A percentile compares a stretch with the other conserved stretches of the same genome.
Conservation (phyloP, 2,329 filamentous ascomycete genomes). For the Epichloe elymi region DNA sequence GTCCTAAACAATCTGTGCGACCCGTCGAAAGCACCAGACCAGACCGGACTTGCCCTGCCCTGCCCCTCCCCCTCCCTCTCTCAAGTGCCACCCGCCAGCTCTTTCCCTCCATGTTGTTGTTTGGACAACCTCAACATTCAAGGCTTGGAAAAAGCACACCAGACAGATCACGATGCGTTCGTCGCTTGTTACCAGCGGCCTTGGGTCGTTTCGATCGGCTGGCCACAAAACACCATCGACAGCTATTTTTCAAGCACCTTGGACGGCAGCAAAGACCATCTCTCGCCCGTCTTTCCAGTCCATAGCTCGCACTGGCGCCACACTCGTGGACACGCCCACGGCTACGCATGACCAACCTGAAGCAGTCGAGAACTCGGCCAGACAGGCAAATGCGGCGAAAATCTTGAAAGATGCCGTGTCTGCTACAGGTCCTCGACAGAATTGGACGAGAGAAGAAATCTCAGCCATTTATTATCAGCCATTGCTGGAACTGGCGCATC, state of each 20-base stretch:
- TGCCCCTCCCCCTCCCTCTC: background rate
- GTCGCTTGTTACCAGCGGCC: constrained; percentile 2
- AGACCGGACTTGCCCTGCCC: background rate
- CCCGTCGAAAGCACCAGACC: background rate
- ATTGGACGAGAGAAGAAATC: constrained; percentile 76
- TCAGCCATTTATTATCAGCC: constrained; percentile 70
- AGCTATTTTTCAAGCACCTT: constrained; percentile 2
- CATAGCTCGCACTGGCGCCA: constrained; percentile 6
- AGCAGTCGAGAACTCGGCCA: constrained; percentile 1
- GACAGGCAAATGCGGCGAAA: constrained; percentile 12
- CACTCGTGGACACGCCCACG: constrained; percentile 8
- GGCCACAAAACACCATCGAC: background rate
- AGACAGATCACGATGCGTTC: constrained; percentile 4
- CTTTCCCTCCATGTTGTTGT: background rate
- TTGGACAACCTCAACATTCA: background rate
- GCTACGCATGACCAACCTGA: constrained; percentile 4
- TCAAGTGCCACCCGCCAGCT: background rate
- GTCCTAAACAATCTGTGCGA: background rate
- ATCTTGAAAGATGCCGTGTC: constrained; percentile 41
- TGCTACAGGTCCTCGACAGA: constrained; percentile 48
- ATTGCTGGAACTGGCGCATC: constrained; percentile 64
- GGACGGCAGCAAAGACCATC: background rate
- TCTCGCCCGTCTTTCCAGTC: background rate
- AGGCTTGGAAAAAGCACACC: background rate
- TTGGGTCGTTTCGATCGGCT: constrained; percentile 4